Conservation (phyloP, 352 stramenopile genomes). For the Phytophthora boehmeriae region DNA sequence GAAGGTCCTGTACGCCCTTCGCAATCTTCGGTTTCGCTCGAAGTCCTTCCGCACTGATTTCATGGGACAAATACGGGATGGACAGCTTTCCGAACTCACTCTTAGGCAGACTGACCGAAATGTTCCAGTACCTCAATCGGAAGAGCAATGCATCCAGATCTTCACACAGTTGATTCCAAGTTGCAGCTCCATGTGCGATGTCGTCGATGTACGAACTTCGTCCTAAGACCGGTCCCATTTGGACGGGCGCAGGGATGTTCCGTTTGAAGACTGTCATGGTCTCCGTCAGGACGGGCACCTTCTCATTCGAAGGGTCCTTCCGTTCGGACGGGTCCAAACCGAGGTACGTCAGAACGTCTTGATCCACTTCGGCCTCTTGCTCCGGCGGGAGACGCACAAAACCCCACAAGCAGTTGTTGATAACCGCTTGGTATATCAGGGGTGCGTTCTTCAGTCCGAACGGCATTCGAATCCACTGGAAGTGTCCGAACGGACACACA, state of each 20-base stretch:
- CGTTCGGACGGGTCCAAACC: too few relatives aligned
- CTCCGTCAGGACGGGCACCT: too few relatives aligned
- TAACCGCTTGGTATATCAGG: too few relatives aligned
- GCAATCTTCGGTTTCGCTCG: slow-evolving; percentile 1
- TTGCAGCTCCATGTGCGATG: slow-evolving; percentile 10
- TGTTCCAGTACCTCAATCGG: slow-evolving; percentile 16
- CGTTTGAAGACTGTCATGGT: too few relatives aligned
- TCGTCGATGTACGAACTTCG: slow-evolving; percentile 34
- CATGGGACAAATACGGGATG: slow-evolving; percentile 20
- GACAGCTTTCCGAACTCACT: slow-evolving; percentile 19
- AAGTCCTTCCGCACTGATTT: slow-evolving; percentile 9
- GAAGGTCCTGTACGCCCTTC: too few relatives aligned
- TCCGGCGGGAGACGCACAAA: neutral
- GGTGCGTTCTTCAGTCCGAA: too few relatives aligned
- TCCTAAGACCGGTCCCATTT: slow-evolving; percentile 1
- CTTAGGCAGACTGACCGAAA: slow-evolving; percentile 30
- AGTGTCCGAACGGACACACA: too few relatives aligned
- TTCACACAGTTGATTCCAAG: slow-evolving; percentile 22
- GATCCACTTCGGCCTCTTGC: too few relatives aligned
- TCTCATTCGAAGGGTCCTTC: too few relatives aligned
- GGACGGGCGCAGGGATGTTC: neutral
- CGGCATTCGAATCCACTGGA: too few relatives aligned
- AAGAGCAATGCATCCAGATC: slow-evolving; percentile 14
- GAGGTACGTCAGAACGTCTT: too few relatives aligned
- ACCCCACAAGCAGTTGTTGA: too few relatives aligned